These are phyloP conservation scores for Kodamaea nitidulidarum DNA, from an alignment of 805 yeast genomes.

Conservation along the genomic window DNA sequence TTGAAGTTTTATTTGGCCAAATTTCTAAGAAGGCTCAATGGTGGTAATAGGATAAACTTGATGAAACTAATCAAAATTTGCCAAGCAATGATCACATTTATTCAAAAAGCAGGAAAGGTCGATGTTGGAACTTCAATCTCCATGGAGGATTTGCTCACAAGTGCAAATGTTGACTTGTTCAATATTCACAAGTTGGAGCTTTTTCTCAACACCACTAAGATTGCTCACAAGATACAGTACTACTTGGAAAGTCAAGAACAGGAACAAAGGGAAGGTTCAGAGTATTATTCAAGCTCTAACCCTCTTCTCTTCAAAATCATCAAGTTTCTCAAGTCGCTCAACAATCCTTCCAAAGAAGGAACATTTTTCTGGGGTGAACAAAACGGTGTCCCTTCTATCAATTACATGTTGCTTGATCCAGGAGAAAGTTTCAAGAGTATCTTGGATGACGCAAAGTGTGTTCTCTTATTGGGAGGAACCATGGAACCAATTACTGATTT, in stretches of 20 bases:
- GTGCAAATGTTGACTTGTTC: conserved; percentile 63
- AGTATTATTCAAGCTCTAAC: conserved; percentile 20
- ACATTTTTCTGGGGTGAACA: conserved; percentile 59
- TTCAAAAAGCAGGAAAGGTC: conserved; percentile 25
- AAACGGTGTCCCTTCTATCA: conserved; percentile 36
- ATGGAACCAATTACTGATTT: conserved; percentile 87
- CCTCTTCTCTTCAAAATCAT: conserved; percentile 66
- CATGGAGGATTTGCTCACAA: conserved; percentile 49
- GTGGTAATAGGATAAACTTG: conserved; percentile 68
- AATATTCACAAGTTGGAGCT: conserved; percentile 64
- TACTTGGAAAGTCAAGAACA: conserved; percentile 44
- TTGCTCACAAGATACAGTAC: conserved; percentile 78
- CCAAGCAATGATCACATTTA: conserved; percentile 46
- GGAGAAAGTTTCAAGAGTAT: conserved; percentile 63
- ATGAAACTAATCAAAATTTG: conserved; percentile 59
- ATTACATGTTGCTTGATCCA: conserved; percentile 78
- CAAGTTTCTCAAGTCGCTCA: conserved; percentile 57
- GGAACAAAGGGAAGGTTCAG: conserved; percentile 1
- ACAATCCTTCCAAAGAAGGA: conserved; percentile 79
- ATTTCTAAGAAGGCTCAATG: conserved; percentile 61
- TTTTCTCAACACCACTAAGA: conserved; percentile 63
- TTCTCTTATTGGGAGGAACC: conserved; percentile 89
- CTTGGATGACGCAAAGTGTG: conserved; percentile 61
- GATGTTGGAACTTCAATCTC: conserved; percentile 53
- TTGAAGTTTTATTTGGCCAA: conserved; percentile 53